A percentile compares a stretch with the other conserved stretches of the same genome.
These are phyloP conservation scores for Hericium erinaceus DNA, from an alignment of 768 basidiomycete species.

Conservation along the genomic window DNA sequence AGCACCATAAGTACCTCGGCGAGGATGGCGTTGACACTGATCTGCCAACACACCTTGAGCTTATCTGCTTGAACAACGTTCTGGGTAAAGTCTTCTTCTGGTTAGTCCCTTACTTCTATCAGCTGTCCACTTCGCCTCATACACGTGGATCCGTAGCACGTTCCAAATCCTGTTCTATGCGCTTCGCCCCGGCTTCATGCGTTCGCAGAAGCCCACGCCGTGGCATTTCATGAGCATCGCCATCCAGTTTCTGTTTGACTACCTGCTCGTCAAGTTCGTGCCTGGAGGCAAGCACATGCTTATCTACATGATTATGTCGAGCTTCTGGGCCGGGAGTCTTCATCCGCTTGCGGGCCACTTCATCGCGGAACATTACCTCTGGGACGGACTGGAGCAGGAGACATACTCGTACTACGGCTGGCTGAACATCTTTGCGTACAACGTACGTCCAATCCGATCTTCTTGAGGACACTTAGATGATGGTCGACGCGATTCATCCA, in stretches of 20 bases:
- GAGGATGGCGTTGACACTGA: constrained; percentile 97
- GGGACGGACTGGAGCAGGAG: constrained; percentile 88
- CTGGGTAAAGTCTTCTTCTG: constrained; percentile 98
- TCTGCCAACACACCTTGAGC: constrained; percentile 79
- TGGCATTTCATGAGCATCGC: constrained; percentile 83
- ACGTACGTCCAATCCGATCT: constrained; percentile 42
- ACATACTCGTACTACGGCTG: constrained; percentile 96
- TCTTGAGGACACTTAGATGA: not conserved
- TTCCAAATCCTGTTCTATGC: constrained; percentile 99
- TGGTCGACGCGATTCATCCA: constrained; percentile 21
- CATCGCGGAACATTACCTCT: constrained; percentile 94
- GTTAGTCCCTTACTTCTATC: constrained; percentile 28
- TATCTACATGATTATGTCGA: constrained; percentile 77
- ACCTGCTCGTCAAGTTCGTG: constrained; percentile 42
- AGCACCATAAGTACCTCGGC: constrained; percentile 93
- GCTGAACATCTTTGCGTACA: constrained; percentile 86
- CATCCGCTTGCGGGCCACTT: constrained; percentile 98
- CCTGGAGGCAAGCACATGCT: constrained; percentile 38
- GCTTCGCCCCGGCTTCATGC: constrained; percentile 87
- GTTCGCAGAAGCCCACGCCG: constrained; percentile 64
- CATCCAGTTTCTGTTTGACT: constrained; percentile 65
- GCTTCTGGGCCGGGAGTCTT: constrained; percentile 93
- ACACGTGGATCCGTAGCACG: constrained; percentile 41
- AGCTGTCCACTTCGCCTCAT: not conserved
- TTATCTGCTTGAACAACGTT: constrained; percentile 85